These are phyloP conservation scores for Exserohilum turcica DNA, from an alignment of 2,329 filamentous ascomycete genomes.

Conservation along the genomic window DNA sequence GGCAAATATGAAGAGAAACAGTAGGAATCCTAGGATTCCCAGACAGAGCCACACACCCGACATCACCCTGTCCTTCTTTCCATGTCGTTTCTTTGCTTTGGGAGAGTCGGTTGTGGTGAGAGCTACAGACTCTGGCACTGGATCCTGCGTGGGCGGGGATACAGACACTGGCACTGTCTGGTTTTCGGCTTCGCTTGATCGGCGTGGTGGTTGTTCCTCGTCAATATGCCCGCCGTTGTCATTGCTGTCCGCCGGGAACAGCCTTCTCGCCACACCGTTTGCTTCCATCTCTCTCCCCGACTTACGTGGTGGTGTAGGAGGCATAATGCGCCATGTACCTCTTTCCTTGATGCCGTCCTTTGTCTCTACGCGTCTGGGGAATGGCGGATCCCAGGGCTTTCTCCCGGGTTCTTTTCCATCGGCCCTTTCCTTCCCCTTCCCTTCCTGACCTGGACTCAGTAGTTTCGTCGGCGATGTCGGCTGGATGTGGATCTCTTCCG, in stretches of 20 bases:
- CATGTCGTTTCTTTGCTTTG: neutral
- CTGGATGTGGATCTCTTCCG: slow-evolving; percentile 2
- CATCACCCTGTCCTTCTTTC: neutral
- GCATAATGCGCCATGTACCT: slow-evolving; percentile 4
- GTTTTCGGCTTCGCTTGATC: neutral
- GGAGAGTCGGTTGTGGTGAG: neutral
- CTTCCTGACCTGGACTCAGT: neutral
- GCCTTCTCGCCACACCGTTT: neutral
- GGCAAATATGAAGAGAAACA: slow-evolving; percentile 27
- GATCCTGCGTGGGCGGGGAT: neutral
- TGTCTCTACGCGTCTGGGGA: slow-evolving; percentile 12
- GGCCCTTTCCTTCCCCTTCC: slow-evolving; percentile 1
- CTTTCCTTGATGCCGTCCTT: slow-evolving; percentile 1
- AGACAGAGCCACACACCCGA: slow-evolving; percentile 7
- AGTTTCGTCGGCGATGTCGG: neutral
- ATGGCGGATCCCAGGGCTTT: slow-evolving; percentile 38
- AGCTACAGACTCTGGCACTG: neutral
- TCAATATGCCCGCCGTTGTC: neutral
- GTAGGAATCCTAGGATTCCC: slow-evolving; percentile 13
- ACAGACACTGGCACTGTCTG: neutral
- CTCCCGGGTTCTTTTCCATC: slow-evolving; percentile 1
- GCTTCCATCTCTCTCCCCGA: slow-evolving; percentile 1
- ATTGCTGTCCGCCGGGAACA: neutral
- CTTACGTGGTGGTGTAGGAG: neutral
- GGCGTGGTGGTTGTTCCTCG: neutral